Base-by-base conservation (phyloP, 106 monocot species). In the Dendrobium officinale region DNA sequence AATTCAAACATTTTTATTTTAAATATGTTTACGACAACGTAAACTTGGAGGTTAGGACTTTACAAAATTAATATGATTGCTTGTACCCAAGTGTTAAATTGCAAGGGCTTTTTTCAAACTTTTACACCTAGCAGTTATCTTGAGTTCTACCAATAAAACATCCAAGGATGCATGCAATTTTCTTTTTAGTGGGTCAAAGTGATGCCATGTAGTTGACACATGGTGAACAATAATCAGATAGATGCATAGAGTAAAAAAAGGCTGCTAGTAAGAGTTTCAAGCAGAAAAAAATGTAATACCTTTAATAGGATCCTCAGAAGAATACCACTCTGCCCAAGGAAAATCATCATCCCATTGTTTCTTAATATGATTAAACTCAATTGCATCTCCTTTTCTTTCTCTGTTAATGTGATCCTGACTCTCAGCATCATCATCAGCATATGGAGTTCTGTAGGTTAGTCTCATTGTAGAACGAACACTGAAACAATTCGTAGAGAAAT, bases 311-410 rank as follows among this genome's bases (percentile, higher is more conserved):
- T 98, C 98, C 84, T 98, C 98, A 77, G 92, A 91, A 88, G 95
- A 98, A 87, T 95, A 98, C 98, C 98, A 98, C 72, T 91, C 91
- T 84, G 92, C 79, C 98, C 98, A 98, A 83, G 98, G 95, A 66
- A 89, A 98, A 86, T 91, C 89, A 92, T 93, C 91, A 86, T 98
- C 98, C 98, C 98, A 98, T 79, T 88, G 89, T 59, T 80, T 84
- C 42, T 86, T 91, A 9, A 85, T 77, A 59, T 67, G 84, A 75
- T 70, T 85, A 15, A 64, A 33, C 20, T 37, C 75, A 80, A 79
- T 77, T 59, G 18, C 77, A 55, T 83, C 89, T 67, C 82, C 82
- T 75, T 55, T 75, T 82, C 77, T 47, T 81, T 89, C 86, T 68
- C 75, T 82, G 75, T n/a, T 61, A 81, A 84, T 80, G 51, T 79